Conservation (phyloP, 805 yeast species). For the Debaryomyces hansenii region DNA sequence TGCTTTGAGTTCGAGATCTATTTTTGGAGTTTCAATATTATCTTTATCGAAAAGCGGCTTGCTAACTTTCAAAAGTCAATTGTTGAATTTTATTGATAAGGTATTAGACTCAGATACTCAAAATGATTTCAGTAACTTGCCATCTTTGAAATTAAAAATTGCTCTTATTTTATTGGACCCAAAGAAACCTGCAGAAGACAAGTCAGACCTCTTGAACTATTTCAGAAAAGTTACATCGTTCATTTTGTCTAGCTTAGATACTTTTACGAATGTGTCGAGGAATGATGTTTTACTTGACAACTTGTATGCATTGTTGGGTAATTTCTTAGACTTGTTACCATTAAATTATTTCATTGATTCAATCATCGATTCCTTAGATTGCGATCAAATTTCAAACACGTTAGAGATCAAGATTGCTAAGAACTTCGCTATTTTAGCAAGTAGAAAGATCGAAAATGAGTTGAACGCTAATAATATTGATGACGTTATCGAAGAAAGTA, state of each 20-base stretch:
- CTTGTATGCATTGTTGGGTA: slow-evolving; percentile 58
- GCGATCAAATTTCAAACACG: slow-evolving; percentile 25
- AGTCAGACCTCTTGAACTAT: slow-evolving; percentile 28
- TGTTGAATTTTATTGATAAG: slow-evolving; percentile 58
- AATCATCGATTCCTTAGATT: slow-evolving; percentile 42
- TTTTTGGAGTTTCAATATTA: slow-evolving; percentile 63
- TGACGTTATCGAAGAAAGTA: slow-evolving; percentile 48
- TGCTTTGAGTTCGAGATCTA: slow-evolving; percentile 49
- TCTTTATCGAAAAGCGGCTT: slow-evolving; percentile 51
- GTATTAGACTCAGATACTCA: slow-evolving; percentile 35
- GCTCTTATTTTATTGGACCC: slow-evolving; percentile 50
- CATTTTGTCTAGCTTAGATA: slow-evolving; percentile 38
- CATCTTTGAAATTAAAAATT: slow-evolving; percentile 51
- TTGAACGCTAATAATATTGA: slow-evolving; percentile 41
- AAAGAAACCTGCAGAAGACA: slow-evolving; percentile 28
- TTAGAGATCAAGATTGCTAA: slow-evolving; percentile 55
- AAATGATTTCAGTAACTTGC: slow-evolving; percentile 13
- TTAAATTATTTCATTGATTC: slow-evolving; percentile 69
- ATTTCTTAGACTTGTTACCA: slow-evolving; percentile 70
- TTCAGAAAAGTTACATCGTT: slow-evolving; percentile 36
- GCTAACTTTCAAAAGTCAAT: slow-evolving; percentile 45
- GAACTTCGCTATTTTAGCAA: slow-evolving; percentile 61
- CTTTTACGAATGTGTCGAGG: slow-evolving; percentile 18
- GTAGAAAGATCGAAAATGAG: slow-evolving; percentile 70
- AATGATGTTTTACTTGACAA: slow-evolving; percentile 11